Conservation (phyloP, 2,329 filamentous ascomycete species). For the Sarocladiaceae sp. region DNA sequence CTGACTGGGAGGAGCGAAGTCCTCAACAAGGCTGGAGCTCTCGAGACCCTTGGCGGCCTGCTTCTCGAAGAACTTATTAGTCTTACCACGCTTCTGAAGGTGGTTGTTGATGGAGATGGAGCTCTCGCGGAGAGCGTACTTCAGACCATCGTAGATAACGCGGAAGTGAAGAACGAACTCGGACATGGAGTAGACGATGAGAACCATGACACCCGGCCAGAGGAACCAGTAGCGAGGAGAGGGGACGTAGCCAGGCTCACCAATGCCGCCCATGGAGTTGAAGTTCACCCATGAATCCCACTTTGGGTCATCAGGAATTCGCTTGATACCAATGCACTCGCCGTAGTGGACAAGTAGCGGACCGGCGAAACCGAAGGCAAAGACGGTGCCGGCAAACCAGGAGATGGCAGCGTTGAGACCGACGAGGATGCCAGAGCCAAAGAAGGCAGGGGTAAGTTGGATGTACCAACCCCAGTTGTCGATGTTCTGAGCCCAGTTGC, state of each 20-base stretch:
- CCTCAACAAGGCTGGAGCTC: conserved; percentile 28
- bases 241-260: conserved; percentile 22
- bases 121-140: conserved; percentile 27
- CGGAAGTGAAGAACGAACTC: conserved; percentile 37
- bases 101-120: conserved; percentile 24
- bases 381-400: conserved; percentile 50
- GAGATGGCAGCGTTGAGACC: conserved; percentile 51
- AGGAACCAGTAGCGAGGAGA: conserved; percentile 39
- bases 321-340: conserved; percentile 38
- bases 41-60: conserved; percentile 31
- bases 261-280: conserved; percentile 24
- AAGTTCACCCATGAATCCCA: conserved; percentile 28
- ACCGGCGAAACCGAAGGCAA: conserved; percentile 50
- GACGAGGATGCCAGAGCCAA: conserved; percentile 47
- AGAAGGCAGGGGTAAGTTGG: conserved; percentile 52
- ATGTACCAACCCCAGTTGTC: conserved; percentile 61
- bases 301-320: conserved; percentile 23
- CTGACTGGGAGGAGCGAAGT: conserved; percentile 36
- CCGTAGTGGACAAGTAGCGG: conserved; percentile 44
- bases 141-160: conserved; percentile 29
- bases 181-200: conserved; percentile 34
- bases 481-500: conserved; percentile 43
- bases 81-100: conserved; percentile 27
- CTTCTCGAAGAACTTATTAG: conserved; percentile 27
- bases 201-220: conserved; percentile 41